Conservation (phyloP, 106 monocot genomes). For the Narthecium ossifragum region DNA sequence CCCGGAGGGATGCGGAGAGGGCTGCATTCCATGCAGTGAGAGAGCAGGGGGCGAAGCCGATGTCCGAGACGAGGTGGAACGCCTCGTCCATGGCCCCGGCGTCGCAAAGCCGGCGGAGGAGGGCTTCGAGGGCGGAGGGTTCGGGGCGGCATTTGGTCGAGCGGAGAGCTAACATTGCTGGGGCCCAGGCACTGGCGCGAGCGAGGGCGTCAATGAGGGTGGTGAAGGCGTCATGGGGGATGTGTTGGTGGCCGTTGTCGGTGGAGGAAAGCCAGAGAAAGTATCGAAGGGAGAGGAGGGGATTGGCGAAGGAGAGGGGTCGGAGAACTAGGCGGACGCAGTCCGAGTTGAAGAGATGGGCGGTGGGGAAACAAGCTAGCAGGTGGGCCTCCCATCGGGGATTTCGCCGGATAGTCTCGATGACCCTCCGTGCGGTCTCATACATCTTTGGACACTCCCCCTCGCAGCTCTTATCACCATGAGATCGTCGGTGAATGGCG, state of each 20-base stretch:
- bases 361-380: constrained; percentile 24
- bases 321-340: constrained; percentile 23
- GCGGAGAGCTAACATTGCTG: constrained; percentile 16
- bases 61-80: constrained; percentile 1
- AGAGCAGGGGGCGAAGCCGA: constrained; percentile 8
- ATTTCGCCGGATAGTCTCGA: constrained; percentile 17
- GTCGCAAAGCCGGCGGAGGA: constrained; percentile 5
- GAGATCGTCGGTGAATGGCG: too few species aligned
- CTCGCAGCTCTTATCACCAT: too few species aligned
- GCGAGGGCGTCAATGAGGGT: constrained; percentile 12
- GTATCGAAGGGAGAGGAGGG: constrained; percentile 34
- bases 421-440: constrained; percentile 14
- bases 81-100: neutral
- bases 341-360: constrained; percentile 25
- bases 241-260: neutral
- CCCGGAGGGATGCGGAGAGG: constrained; percentile 22
- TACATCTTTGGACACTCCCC: too few species aligned
- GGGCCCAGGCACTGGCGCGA: constrained; percentile 7
- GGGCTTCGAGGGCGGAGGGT: neutral
- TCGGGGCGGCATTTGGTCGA: constrained; percentile 18
- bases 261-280: constrained; percentile 20
- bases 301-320: constrained; percentile 15
- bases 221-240: neutral
- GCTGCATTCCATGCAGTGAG: constrained; percentile 23
- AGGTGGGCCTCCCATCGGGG: constrained; percentile 37